Base-by-base conservation (phyloP, 495 filamentous ascomycete species). In the Penicillium tannophilum region DNA sequence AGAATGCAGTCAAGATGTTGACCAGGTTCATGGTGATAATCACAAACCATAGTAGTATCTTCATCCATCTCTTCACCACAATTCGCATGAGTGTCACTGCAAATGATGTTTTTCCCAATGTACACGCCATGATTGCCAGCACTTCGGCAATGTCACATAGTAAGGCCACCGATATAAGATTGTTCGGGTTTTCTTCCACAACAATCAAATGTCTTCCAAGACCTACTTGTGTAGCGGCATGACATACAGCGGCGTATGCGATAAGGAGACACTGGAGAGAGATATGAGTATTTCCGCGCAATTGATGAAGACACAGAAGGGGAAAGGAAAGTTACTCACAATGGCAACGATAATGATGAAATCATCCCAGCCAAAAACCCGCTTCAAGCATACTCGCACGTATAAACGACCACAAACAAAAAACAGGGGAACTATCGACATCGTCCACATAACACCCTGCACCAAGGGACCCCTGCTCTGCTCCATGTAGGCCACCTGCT, bases 301-400 rank as follows among this genome's bases (percentile, higher is more conserved):
- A 1, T 2, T 16, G 16, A 50, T 10, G 28, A 5, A 10, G 36
- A 6, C n/a, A n/a, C n/a, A n/a, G 1, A 23, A 23, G 2, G 20
- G 1, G 20, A 23, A 23, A 23, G 20, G 20, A 23, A 23, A 23
- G 4, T 5, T 24, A 57, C 63, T 59, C 46, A 71, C 69, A 17
- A 59, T 52, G 7, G 69, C 62, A 45, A 64, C 31, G 19, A 58
- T 55, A 42, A 64, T 61, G 28, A 69, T 69, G 12, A 63, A 57
- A 24, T 71, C 69, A 41, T 71, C 69, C 66, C 63, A 69, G 30
- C 69, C 66, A 55, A 71, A 71, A 35, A 67, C 58, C 23, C 55
- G 58, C 49, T 60, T 63, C 42, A 71, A 24, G 33, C 47, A 41
- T 35, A 67, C 43, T 30, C 64, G 51, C 44, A 69, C 66, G 44